Evolutionary conservation across 495 filamentous ascomycete species (phyloP).

Genomic region (Daldinia loculata): DNA sequence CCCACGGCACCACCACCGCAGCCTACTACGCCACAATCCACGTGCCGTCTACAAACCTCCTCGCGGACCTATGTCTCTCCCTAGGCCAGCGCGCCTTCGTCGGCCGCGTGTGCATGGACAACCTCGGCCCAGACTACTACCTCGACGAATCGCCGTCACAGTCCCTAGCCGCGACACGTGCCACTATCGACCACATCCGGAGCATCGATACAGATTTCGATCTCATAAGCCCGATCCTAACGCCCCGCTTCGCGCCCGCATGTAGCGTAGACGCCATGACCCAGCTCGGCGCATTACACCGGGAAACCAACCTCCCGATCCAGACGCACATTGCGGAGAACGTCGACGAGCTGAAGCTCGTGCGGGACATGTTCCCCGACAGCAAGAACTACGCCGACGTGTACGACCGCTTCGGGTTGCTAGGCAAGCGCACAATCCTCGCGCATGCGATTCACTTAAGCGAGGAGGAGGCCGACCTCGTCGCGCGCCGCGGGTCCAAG

Average conservation of each 20-base stretch:
- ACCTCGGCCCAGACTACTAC: constrained; percentile 76
- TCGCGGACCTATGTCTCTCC: constrained; percentile 78
- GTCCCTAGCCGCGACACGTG: constrained; percentile 65
- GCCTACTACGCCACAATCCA: constrained; percentile 92
- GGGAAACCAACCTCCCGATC: constrained; percentile 66
- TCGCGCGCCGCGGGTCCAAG: constrained; percentile 67
- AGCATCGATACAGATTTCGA: constrained; percentile 67
- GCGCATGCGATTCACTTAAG: constrained; percentile 86
- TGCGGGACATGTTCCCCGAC: constrained; percentile 73
- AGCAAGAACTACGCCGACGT: constrained; percentile 73
- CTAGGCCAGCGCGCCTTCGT: constrained; percentile 89
- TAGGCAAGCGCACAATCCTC: constrained; percentile 78
- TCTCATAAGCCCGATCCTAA: constrained; percentile 81
- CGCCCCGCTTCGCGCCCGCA: constrained; percentile 86
- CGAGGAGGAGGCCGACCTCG: constrained; percentile 66
- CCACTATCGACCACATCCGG: constrained; percentile 72
- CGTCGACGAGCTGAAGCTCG: constrained; percentile 72
- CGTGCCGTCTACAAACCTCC: constrained; percentile 82
- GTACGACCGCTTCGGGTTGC: constrained; percentile 76
- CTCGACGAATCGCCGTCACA: constrained; percentile 68
- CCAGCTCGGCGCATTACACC: constrained; percentile 69
- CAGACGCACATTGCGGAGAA: constrained; percentile 97
- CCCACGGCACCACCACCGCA: constrained; percentile 89
- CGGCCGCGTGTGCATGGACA: constrained; percentile 92
- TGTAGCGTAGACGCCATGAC: constrained; percentile 70